phyloP scores from a whole-genome alignment of 768 basidiomycete genomes.

The Panus rudis region DNA sequence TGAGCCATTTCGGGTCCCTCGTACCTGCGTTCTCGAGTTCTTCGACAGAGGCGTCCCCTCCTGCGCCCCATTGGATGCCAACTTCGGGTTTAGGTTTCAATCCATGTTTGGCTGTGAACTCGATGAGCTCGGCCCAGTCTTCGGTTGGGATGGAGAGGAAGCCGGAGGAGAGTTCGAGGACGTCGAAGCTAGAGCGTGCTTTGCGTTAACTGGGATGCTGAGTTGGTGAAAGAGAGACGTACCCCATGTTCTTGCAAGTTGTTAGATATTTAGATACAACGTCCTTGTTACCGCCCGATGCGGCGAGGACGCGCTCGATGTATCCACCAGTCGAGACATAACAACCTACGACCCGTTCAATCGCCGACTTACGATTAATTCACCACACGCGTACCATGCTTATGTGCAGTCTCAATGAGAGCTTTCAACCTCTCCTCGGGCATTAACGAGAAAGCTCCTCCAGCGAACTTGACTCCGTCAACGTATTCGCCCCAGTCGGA shows the following conservation, averaged over 20 bases:
- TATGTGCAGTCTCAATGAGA: conserved; percentile 35
- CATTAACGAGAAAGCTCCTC: conserved; percentile 37
- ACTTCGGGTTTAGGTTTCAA: conserved; percentile 40
- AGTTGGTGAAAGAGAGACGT: not conserved
- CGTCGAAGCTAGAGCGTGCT: conserved; percentile 32
- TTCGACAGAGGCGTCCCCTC: conserved; percentile 32
- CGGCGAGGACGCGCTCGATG: conserved; percentile 31
- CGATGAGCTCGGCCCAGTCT: conserved; percentile 35
- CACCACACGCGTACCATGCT: conserved; percentile 19
- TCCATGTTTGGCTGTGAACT: conserved; percentile 31
- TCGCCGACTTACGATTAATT: not conserved
- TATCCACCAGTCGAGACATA: conserved; percentile 39
- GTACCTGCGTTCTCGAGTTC: conserved; percentile 35
- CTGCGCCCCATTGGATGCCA: conserved; percentile 40
- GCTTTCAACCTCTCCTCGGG: conserved; percentile 30
- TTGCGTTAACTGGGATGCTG: not conserved
- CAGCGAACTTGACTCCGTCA: conserved; percentile 40
- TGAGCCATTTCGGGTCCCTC: conserved; percentile 33
- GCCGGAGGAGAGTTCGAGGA: conserved; percentile 37
- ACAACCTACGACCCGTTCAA: conserved; percentile 13
- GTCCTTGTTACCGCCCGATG: conserved; percentile 26
- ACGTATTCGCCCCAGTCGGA: conserved; percentile 36
- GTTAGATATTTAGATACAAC: conserved; percentile 30
- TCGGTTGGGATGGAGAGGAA: conserved; percentile 40
- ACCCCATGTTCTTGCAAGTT: conserved; percentile 33